phyloP scores from a whole-genome alignment of 108 stramenopile genomes.

The Aurantiochytrium sp. region DNA sequence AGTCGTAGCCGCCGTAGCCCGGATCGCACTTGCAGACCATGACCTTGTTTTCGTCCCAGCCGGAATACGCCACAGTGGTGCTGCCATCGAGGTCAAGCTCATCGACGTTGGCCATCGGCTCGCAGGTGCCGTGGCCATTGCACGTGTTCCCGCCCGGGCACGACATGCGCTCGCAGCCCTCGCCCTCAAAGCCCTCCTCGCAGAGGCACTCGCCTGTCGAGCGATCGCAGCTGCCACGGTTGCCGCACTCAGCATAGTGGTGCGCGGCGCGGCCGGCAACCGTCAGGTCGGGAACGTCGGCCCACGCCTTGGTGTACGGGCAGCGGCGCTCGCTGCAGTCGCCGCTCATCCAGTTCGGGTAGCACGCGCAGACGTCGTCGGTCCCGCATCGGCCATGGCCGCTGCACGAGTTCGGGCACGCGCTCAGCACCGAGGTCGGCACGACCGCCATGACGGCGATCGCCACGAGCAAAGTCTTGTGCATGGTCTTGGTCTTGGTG shows the following conservation, averaged over 20 bases:
- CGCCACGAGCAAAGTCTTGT: not conserved
- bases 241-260: slow-evolving; percentile 49
- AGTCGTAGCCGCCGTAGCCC: slow-evolving; percentile 54
- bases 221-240: slow-evolving; percentile 54
- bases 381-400: slow-evolving; percentile 57
- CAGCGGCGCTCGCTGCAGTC: slow-evolving; percentile 68
- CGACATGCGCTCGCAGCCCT: slow-evolving; percentile 48
- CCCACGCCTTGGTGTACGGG: slow-evolving; percentile 53
- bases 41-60: slow-evolving; percentile 36
- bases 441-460: not conserved
- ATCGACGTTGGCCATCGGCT: slow-evolving; percentile 48
- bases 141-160: slow-evolving; percentile 42
- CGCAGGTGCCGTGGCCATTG: slow-evolving; percentile 55
- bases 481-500: too few species aligned
- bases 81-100: slow-evolving; percentile 41
- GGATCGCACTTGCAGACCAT: slow-evolving; percentile 56
- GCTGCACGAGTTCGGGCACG: slow-evolving; percentile 40
- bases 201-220: slow-evolving; percentile 53
- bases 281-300: slow-evolving; percentile 41
- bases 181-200: slow-evolving; percentile 52
- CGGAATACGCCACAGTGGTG: slow-evolving; percentile 31
- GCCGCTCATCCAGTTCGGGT: slow-evolving; percentile 61
- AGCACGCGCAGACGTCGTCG: slow-evolving; percentile 63
- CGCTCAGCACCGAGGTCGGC: not conserved
- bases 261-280: slow-evolving; percentile 47